Evolutionary conservation across 164 flowering plant genomes (phyloP).

Genomic region (Magnolia officinalis): DNA sequence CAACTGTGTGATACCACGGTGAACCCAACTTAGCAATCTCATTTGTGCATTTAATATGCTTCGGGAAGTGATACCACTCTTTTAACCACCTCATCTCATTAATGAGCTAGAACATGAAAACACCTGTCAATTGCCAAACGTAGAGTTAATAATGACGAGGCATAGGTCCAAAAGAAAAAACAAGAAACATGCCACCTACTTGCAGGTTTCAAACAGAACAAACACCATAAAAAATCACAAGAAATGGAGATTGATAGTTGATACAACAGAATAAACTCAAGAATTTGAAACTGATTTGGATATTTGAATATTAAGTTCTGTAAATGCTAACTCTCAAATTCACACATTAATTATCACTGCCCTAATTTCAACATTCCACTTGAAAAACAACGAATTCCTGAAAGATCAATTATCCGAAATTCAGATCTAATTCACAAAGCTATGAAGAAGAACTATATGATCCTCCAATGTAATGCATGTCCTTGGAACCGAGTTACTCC

Average conservation of each 20-base stretch:
- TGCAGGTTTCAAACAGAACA: neutral
- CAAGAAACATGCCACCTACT: neutral
- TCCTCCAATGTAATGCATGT: too few relatives aligned
- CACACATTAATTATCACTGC: too few relatives aligned
- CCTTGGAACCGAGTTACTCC: too few relatives aligned
- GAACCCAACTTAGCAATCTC: slow-evolving; percentile 6
- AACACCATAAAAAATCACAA: neutral
- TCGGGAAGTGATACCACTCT: slow-evolving; percentile 5
- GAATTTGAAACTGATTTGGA: too few relatives aligned
- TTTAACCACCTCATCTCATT: slow-evolving; percentile 23
- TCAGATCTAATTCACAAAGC: too few relatives aligned
- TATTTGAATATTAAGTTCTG: too few relatives aligned
- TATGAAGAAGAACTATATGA: too few relatives aligned
- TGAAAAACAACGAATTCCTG: too few relatives aligned
- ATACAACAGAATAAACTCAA: too few relatives aligned
- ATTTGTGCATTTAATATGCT: neutral
- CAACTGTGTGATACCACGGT: neutral
- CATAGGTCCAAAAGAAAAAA: neutral
- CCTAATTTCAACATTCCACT: too few relatives aligned
- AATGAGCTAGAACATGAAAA: neutral
- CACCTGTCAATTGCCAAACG: slow-evolving; percentile 10
- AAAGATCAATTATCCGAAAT: too few relatives aligned
- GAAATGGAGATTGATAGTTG: neutral
- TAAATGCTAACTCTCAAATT: too few relatives aligned
- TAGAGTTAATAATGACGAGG: neutral